phyloP scores from a whole-genome alignment of 2,329 filamentous ascomycete species.

The Ophiostoma tasmaniense region DNA sequence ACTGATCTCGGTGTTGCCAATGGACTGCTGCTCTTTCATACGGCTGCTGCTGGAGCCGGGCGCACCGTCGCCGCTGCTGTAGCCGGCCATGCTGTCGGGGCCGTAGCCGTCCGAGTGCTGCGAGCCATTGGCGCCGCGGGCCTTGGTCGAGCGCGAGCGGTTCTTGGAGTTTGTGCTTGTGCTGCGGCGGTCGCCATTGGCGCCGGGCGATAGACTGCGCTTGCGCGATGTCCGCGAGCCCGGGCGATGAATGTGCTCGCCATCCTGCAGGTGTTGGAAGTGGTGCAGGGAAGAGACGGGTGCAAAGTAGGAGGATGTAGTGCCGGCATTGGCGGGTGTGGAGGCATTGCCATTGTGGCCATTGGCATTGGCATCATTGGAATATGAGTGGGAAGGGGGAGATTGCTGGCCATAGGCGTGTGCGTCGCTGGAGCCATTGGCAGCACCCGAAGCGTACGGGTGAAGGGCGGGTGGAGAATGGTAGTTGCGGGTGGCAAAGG shows the following conservation, averaged over 20 bases:
- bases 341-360: not conserved
- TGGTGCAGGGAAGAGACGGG: conserved; percentile 6
- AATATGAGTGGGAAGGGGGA: conserved; percentile 41
- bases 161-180: conserved; percentile 53
- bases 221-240: conserved; percentile 62
- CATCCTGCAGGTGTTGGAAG: conserved; percentile 24
- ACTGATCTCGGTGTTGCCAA: conserved; percentile 94
- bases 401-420: conserved; percentile 29
- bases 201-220: conserved; percentile 69
- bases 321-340: not conserved
- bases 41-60: conserved; percentile 69
- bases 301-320: conserved; percentile 1
- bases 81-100: conserved; percentile 60
- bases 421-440: conserved; percentile 35
- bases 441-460: not conserved
- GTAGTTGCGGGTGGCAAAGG: conserved; percentile 28
- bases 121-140: conserved; percentile 44
- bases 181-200: conserved; percentile 70
- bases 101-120: conserved; percentile 36
- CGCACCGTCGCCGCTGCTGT: conserved; percentile 81
- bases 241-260: conserved; percentile 57
- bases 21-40: conserved; percentile 60
- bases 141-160: conserved; percentile 62
- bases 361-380: conserved; percentile 23
- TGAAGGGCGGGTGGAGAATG: conserved; percentile 16